These are phyloP conservation scores for Plicaturopsis crispa DNA, from an alignment of 768 basidiomycete genomes.

Conservation along the genomic window DNA sequence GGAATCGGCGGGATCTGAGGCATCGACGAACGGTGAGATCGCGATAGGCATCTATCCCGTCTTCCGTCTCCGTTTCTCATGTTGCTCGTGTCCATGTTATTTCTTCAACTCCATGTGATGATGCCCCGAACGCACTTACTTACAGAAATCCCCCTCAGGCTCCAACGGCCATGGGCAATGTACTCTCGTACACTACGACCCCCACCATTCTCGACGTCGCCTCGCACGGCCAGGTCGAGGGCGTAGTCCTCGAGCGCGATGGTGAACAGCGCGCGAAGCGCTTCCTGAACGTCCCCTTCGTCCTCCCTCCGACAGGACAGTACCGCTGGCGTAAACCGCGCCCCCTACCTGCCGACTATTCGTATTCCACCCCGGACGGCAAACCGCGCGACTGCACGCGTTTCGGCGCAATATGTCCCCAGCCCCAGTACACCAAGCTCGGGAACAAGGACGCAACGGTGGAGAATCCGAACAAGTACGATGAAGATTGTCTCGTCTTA, in stretches of 20 bases:
- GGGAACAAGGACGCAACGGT: constrained; percentile 2
- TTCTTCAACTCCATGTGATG: too few relatives aligned
- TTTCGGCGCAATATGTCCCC: constrained; percentile 5
- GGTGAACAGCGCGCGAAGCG: constrained; percentile 1
- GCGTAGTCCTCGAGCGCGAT: constrained; percentile 2
- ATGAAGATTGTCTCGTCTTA: constrained; percentile 3
- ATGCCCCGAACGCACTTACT: too few relatives aligned
- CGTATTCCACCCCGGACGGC: not conserved
- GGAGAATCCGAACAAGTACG: constrained; percentile 3
- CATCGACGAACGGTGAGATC: too few relatives aligned
- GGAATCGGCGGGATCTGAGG: too few relatives aligned
- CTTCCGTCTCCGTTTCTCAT: too few relatives aligned
- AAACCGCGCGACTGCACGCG: constrained; percentile 4
- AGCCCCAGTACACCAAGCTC: constrained; percentile 5
- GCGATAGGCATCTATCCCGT: too few relatives aligned
- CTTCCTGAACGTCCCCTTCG: constrained; percentile 5
- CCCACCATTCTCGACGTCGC: constrained; percentile 1
- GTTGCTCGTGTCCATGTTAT: too few relatives aligned
- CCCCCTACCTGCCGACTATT: constrained; percentile 1
- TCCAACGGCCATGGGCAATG: too few relatives aligned
- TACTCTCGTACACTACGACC: constrained; percentile 1
- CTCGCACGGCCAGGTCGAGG: constrained; percentile 1
- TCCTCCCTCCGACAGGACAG: constrained; percentile 4
- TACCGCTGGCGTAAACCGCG: constrained; percentile 6
- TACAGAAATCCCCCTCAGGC: too few relatives aligned